These are phyloP conservation scores for Colletotrichum sp. DNA, from an alignment of 2,329 filamentous ascomycete genomes.

Conservation along the genomic window DNA sequence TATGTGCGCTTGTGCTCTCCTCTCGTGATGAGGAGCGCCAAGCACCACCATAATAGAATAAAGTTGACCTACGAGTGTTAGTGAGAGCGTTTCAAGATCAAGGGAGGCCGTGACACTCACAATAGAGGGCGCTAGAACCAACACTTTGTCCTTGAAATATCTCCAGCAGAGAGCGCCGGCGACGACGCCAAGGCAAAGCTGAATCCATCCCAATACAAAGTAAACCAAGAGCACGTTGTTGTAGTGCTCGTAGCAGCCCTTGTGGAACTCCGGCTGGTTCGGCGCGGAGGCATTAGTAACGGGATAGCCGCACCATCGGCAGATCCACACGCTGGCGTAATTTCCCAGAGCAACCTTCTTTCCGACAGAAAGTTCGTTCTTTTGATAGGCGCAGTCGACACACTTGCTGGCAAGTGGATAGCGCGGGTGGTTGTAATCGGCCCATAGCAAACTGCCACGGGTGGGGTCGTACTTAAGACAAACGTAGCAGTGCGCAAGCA, in stretches of 20 bases:
- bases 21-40: conserved; percentile 38
- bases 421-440: conserved; percentile 30
- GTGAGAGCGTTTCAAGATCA: background rate
- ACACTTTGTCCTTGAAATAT: conserved; percentile 34
- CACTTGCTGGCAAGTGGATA: conserved; percentile 46
- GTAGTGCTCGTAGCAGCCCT: conserved; percentile 42
- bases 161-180: conserved; percentile 43
- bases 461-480: conserved; percentile 41
- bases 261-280: conserved; percentile 45
- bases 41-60: conserved; percentile 37
- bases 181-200: conserved; percentile 39
- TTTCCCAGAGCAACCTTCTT: conserved; percentile 42
- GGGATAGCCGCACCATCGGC: conserved; percentile 50
- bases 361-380: conserved; percentile 41
- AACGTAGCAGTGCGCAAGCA: conserved; percentile 44
- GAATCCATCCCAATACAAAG: conserved; percentile 42
- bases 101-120: conserved; percentile 29
- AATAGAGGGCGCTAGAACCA: conserved; percentile 38
- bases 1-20: conserved; percentile 42
- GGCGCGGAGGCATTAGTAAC: conserved; percentile 33
- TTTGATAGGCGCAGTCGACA: conserved; percentile 40
- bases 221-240: conserved; percentile 40
- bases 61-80: conserved; percentile 36
- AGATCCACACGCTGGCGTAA: conserved; percentile 39
- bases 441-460: conserved; percentile 36